Evolutionary conservation across 164 flowering plant genomes (phyloP).

Genomic region (Nymphaea thermarum): DNA sequence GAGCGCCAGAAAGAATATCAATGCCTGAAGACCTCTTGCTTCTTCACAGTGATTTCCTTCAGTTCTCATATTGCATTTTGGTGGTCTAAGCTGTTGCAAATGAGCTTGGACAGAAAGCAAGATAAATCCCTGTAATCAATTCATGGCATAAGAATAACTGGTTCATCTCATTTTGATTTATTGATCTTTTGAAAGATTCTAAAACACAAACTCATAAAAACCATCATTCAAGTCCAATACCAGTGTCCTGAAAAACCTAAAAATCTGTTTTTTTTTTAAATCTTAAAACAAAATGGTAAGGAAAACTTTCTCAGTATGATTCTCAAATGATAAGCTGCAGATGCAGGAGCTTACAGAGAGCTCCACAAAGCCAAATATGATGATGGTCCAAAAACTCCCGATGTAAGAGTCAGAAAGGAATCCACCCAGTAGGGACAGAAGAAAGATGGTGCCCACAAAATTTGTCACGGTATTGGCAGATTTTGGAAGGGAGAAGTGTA

Average conservation of each 20-base stretch:
- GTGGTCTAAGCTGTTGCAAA: conserved; percentile 30
- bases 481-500: conserved; percentile 11
- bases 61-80: conserved; percentile 14
- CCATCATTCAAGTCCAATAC: not conserved
- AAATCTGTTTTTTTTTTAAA: not conserved
- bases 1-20: conserved; percentile 11
- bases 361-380: conserved; percentile 11
- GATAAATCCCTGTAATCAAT: conserved; percentile 32
- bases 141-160: not conserved
- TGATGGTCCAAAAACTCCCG: conserved; percentile 11
- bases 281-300: not conserved
- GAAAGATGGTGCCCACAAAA: conserved; percentile 11
- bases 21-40: conserved; percentile 28
- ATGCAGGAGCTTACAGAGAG: conserved; percentile 6
- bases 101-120: conserved; percentile 30
- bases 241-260: not conserved
- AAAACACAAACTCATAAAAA: not conserved
- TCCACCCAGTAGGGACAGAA: conserved; percentile 11
- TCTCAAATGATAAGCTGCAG: too few species aligned
- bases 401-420: conserved; percentile 17
- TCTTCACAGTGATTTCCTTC: conserved; percentile 18
- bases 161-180: not conserved
- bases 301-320: not conserved
- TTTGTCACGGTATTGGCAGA: conserved; percentile 15
- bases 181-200: not conserved